Evolutionary conservation across 306 rosid genomes (phyloP).

Genomic region (Abrus pulchellus): DNA sequence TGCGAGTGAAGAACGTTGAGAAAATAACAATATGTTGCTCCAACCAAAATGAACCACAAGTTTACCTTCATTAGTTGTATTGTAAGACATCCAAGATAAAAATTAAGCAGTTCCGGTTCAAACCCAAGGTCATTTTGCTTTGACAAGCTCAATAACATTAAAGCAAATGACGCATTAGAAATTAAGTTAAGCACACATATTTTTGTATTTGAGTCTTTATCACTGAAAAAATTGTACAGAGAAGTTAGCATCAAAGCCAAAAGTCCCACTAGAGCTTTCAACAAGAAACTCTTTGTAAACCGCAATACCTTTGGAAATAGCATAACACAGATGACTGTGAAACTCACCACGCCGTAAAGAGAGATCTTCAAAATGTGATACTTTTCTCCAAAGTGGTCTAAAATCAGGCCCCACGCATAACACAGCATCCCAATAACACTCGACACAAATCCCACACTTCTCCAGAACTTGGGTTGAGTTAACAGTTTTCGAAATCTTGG

Average conservation of each 20-base stretch:
- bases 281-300: background rate
- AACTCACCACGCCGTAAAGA: background rate
- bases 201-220: background rate
- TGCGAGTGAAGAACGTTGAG: background rate
- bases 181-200: background rate
- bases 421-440: constrained; percentile 10
- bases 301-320: background rate
- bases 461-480: background rate
- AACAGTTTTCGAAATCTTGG: background rate
- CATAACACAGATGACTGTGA: background rate
- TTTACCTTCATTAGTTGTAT: constrained; percentile 1
- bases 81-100: background rate
- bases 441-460: constrained; percentile 17
- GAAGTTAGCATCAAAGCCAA: constrained; percentile 15
- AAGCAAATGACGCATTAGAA: constrained; percentile 14
- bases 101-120: background rate
- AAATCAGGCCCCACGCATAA: background rate
- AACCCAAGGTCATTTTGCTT: constrained; percentile 17
- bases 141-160: constrained; percentile 2
- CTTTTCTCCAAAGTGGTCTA: background rate
- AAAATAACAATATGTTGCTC: background rate
- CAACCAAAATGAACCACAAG: background rate
- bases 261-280: background rate
- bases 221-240: background rate
- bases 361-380: background rate